Conservation (phyloP, 208 protist genomes). For the Acanthamoeba quina region DNA sequence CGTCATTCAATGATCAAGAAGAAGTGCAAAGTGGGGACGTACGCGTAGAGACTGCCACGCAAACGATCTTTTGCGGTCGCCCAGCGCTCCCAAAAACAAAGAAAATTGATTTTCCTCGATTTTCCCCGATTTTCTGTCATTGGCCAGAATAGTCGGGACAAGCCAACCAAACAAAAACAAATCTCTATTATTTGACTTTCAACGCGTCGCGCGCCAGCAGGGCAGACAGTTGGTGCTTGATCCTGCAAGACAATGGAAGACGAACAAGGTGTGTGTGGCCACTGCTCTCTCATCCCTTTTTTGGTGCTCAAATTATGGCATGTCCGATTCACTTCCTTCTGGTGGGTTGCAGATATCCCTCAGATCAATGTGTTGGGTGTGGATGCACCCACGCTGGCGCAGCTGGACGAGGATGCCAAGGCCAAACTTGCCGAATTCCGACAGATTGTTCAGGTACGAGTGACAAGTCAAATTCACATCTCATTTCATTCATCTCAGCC, state of each 20-base stretch:
- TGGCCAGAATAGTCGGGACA: too few relatives aligned
- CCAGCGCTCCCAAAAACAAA: too few relatives aligned
- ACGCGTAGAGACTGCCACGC: not conserved
- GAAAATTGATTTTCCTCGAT: not conserved
- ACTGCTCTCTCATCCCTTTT: not conserved
- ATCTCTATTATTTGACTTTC: too few relatives aligned
- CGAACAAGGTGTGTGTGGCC: too few relatives aligned
- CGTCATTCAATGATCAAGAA: not conserved
- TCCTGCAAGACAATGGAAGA: too few relatives aligned
- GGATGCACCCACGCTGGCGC: slow-evolving; percentile 14
- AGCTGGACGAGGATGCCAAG: slow-evolving; percentile 24
- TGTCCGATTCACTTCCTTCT: not conserved
- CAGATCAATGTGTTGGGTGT: slow-evolving; percentile 51
- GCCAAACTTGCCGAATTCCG: slow-evolving; percentile 37
- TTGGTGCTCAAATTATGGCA: not conserved
- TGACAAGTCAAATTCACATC: not conserved
- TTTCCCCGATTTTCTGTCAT: not conserved
- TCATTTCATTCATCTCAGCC: not conserved
- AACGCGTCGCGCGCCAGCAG: too few relatives aligned
- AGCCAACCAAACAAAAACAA: not conserved
- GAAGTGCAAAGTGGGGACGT: not conserved
- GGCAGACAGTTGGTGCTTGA: too few relatives aligned
- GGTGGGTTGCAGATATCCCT: not conserved
- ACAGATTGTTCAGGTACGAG: not conserved
- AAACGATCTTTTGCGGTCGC: not conserved